Evolutionary conservation across 768 basidiomycete genomes (phyloP), one percentile per base, ranked within the genome.

Genomic region (Lepiota subincarnata): DNA sequence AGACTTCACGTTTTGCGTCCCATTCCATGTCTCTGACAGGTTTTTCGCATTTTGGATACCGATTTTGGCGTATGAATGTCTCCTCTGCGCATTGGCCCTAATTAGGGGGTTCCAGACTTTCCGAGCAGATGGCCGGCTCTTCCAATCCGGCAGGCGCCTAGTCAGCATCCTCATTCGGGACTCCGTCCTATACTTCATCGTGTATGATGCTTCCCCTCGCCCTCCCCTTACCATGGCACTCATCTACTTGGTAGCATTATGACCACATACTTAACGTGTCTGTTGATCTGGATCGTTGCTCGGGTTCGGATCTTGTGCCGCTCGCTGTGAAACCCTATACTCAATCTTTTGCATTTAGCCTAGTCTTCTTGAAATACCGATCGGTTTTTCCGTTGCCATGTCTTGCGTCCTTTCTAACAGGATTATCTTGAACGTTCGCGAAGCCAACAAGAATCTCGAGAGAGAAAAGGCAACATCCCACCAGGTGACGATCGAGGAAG

Each of bases 41-140:
- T 79, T 82, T 61, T 83, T 73, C 59, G 68, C 73, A 16, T 82
- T 81, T 64, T 86, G 83, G 83, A 74, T 84, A 39, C 83, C 83
- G 1, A 72, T 82, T 59, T 68, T 86, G 13, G 60, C 68, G 2
- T 82, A 78, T 35, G 83, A 86, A 59, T 73, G 65, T 51, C 60
- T 83, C 1, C 69, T 84, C 0, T 83, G 82, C 55, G 59, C 57
- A 3, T 63, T 84, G 36, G 81, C 81, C 4, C 59, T 83, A n/a
- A 65, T 70, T 50, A 73, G 75, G 46, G 81, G 79, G 0, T 73
- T 78, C 56, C 72, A 74, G 53, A 73, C 74, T 3, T 74, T 75
- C 62, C 64, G 65, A 19, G 57, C 63, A 0, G 63, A 66, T 34
- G 68, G 68, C 0, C 69, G 72, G 24, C 43, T 73, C 1, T 73